Percentiles rank a stretch among this genome's conserved stretches.
phyloP scores from a whole-genome alignment of 495 filamentous ascomycete species.

The Penicillium cinerascens region DNA sequence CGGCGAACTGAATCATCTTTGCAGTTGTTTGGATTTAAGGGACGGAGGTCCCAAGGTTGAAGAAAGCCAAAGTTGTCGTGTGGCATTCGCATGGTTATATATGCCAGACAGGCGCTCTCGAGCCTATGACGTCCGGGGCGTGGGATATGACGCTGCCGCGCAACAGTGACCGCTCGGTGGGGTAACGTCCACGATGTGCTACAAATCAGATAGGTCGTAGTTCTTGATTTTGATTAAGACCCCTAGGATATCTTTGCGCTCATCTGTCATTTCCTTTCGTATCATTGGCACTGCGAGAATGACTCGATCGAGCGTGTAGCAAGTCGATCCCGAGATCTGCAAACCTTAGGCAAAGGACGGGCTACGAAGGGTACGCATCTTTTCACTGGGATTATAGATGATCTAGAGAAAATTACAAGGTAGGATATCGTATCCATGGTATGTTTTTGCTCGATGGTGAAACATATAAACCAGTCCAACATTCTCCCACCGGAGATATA shows the following conservation, averaged over 20 bases:
- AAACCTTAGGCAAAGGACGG: not conserved
- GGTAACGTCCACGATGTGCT: not conserved
- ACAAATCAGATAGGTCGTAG: not conserved
- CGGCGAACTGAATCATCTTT: slow-evolving; percentile 27
- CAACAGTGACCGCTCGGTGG: slow-evolving; percentile 1
- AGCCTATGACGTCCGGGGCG: slow-evolving; percentile 21
- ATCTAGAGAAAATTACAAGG: too few relatives aligned
- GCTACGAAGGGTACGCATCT: not conserved
- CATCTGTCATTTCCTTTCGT: not conserved
- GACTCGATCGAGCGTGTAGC: not conserved
- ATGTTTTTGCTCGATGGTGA: too few relatives aligned
- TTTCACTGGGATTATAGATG: too few relatives aligned
- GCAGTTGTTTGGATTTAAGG: not conserved
- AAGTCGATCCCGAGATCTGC: not conserved
- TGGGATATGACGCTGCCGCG: slow-evolving; percentile 15
- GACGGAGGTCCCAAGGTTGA: not conserved
- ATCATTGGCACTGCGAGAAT: not conserved
- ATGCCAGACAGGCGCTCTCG: not conserved
- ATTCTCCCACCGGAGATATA: not conserved
- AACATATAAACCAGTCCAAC: not conserved
- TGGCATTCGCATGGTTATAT: not conserved
- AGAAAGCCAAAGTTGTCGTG: not conserved
- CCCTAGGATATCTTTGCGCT: not conserved
- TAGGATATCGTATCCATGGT: too few relatives aligned
- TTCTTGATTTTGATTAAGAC: not conserved